Evolutionary conservation across 2,329 filamentous ascomycete genomes (phyloP).

Genomic region (Colletotrichum tofieldiae): DNA sequence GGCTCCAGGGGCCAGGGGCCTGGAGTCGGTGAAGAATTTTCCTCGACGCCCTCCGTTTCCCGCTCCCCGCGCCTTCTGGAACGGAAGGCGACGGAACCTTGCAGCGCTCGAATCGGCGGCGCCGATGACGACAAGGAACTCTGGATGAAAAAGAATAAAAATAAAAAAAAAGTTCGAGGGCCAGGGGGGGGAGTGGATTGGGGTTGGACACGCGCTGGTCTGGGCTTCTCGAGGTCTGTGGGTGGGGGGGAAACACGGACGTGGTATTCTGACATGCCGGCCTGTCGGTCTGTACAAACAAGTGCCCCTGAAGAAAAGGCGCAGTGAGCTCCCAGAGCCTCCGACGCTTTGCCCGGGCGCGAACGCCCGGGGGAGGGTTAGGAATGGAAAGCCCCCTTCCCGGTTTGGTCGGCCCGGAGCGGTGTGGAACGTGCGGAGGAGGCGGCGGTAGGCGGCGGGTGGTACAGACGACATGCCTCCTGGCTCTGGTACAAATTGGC

Average conservation of each 20-base stretch:
- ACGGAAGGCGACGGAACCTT: neutral
- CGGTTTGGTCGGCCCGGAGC: slow-evolving; percentile 21
- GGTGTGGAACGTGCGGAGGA: slow-evolving; percentile 18
- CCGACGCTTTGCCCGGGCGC: neutral
- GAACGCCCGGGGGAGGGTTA: neutral
- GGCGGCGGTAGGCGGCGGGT: slow-evolving; percentile 25
- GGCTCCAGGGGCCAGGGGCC: slow-evolving; percentile 6
- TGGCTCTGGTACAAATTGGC: neutral
- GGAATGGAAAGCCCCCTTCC: neutral
- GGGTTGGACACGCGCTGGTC: neutral
- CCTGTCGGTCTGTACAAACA: neutral
- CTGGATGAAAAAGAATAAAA: neutral
- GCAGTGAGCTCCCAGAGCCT: neutral
- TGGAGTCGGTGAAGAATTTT: slow-evolving; percentile 12
- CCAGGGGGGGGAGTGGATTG: neutral
- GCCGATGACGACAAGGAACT: neutral
- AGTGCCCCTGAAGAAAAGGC: neutral
- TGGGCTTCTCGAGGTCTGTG: neutral
- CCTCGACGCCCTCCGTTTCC: neutral
- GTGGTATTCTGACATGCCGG: neutral
- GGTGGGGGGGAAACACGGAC: neutral
- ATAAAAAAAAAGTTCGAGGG: neutral
- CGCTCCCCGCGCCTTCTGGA: neutral
- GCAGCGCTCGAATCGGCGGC: neutral
- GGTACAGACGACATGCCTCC: neutral